Evolutionary conservation across 73 alveolate genomes (phyloP).

Genomic region (Paramecium bursaria): DNA sequence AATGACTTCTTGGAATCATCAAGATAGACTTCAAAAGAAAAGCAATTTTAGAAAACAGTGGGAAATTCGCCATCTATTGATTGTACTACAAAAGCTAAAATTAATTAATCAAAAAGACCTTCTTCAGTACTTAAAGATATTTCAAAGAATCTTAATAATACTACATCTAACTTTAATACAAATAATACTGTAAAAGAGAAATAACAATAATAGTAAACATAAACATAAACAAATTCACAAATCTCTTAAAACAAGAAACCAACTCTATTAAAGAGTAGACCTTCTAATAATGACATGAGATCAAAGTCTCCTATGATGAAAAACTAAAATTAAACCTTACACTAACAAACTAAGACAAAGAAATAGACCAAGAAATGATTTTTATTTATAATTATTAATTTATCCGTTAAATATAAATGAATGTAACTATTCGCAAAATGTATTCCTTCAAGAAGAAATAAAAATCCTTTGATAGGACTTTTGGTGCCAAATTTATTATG

Average conservation of each 20-base stretch:
- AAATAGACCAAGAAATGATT: neutral
- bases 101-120: too few species aligned
- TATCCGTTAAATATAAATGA: neutral
- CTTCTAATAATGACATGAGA: neutral
- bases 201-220: too few species aligned
- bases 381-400: too few species aligned
- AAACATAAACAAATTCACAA: neutral
- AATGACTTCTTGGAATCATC: constrained; percentile 48
- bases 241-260: neutral
- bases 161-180: neutral
- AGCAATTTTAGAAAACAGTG: too few species aligned
- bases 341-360: neutral
- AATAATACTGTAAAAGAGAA: too few species aligned
- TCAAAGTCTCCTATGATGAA: neutral
- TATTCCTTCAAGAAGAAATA: neutral
- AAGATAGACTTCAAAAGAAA: constrained; percentile 19
- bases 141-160: too few species aligned
- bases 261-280: neutral
- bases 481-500: neutral
- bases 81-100: neutral
- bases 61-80: neutral
- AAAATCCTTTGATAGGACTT: neutral
- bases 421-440: neutral
- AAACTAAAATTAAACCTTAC: neutral
- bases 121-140: neutral